Percentiles rank a stretch among this genome's conserved stretches.
These are phyloP conservation scores for Kwoniella pini DNA, from an alignment of 768 basidiomycete genomes.

Conservation along the genomic window DNA sequence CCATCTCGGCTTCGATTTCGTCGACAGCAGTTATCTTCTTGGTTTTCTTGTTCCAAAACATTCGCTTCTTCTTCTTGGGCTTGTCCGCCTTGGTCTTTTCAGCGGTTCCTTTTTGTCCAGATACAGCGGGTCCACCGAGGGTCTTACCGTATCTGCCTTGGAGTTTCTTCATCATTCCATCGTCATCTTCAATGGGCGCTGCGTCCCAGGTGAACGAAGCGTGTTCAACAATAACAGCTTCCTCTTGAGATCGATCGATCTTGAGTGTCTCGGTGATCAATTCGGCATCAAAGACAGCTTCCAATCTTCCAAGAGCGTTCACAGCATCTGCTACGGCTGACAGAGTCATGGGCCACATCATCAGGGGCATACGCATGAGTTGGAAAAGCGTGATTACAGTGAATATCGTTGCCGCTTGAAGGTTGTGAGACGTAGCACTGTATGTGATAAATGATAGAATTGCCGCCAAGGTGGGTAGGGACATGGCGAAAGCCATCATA, in stretches of 20 bases:
- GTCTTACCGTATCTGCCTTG: slow-evolving; percentile 20
- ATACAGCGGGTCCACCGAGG: neutral
- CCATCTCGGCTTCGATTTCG: slow-evolving; percentile 41
- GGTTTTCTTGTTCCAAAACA: slow-evolving; percentile 43
- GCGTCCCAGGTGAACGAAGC: slow-evolving; percentile 88
- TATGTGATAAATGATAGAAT: slow-evolving; percentile 72
- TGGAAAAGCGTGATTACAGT: slow-evolving; percentile 83
- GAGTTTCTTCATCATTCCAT: slow-evolving; percentile 40
- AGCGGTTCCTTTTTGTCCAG: neutral
- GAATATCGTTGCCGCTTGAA: slow-evolving; percentile 69
- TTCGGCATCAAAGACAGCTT: slow-evolving; percentile 82
- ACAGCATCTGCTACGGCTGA: slow-evolving; percentile 80
- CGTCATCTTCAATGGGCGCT: slow-evolving; percentile 55
- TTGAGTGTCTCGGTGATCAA: slow-evolving; percentile 63
- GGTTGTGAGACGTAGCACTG: slow-evolving; percentile 57
- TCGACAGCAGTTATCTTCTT: slow-evolving; percentile 42
- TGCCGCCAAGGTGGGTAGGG: slow-evolving; percentile 71
- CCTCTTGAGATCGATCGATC: slow-evolving; percentile 62
- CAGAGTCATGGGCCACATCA: slow-evolving; percentile 63
- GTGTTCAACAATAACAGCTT: slow-evolving; percentile 67
- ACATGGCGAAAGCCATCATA: slow-evolving; percentile 68
- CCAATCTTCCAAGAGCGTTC: slow-evolving; percentile 75
- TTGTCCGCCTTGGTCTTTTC: neutral
- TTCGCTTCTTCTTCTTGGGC: slow-evolving; percentile 26
- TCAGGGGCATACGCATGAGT: slow-evolving; percentile 75